Evolutionary conservation across 2,329 filamentous ascomycete genomes (phyloP).

Genomic region (Pseudogymnoascus verrucosus): DNA sequence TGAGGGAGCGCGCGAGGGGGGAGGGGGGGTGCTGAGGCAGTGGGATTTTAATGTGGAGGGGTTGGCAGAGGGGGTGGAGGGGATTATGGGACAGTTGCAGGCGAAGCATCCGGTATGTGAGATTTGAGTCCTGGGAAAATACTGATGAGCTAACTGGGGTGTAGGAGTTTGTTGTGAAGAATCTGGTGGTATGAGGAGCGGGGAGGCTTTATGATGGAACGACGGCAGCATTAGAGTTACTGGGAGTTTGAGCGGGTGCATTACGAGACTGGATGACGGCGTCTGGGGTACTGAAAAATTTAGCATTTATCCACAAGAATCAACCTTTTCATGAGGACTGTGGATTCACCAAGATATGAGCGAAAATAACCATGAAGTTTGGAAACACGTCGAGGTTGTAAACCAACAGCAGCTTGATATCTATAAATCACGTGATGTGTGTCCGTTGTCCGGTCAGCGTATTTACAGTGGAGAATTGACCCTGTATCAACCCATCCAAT

Average conservation of each 20-base stretch:
- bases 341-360: background rate
- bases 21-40: slow-evolving; percentile 65
- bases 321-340: background rate
- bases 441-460: background rate
- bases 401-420: background rate
- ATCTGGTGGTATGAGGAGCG: slow-evolving; percentile 36
- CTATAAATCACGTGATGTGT: background rate
- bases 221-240: background rate
- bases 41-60: slow-evolving; percentile 89
- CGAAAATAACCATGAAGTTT: background rate
- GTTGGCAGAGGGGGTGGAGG: slow-evolving; percentile 82
- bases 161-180: slow-evolving; percentile 49
- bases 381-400: background rate
- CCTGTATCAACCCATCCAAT: background rate
- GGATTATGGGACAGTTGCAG: slow-evolving; percentile 72
- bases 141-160: slow-evolving; percentile 14
- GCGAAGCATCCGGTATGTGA: slow-evolving; percentile 64
- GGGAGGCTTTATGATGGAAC: slow-evolving; percentile 5
- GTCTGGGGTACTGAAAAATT: background rate
- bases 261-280: background rate
- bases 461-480: background rate
- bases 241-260: slow-evolving; percentile 3
- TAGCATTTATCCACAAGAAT: background rate
- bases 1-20: slow-evolving; percentile 60
- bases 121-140: background rate